A percentile compares a stretch with the other conserved stretches of the same genome.
phyloP scores from a whole-genome alignment of 148 eudicot genomes.

The Selenicereus undatus region DNA sequence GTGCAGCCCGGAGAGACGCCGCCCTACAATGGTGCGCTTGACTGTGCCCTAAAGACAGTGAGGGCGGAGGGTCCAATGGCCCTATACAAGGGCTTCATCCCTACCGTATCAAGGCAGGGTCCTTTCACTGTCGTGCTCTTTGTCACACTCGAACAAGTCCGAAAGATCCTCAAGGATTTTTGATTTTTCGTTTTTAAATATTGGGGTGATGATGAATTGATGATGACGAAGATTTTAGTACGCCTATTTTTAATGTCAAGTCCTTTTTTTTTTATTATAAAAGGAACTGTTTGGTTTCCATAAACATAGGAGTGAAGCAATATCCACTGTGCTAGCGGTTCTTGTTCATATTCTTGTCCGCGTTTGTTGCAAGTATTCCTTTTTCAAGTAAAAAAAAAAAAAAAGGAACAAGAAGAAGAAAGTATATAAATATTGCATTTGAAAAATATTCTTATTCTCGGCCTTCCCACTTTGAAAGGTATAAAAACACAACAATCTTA shows the following conservation, averaged over 20 bases:
- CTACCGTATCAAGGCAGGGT: slow-evolving; percentile 87
- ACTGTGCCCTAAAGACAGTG: slow-evolving; percentile 71
- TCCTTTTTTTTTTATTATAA: background rate
- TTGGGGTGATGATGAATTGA: background rate
- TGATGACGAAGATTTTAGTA: background rate
- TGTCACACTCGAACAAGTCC: slow-evolving; percentile 81
- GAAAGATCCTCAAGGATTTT: slow-evolving; percentile 68
- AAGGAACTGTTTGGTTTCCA: background rate
- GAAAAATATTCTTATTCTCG: no score
- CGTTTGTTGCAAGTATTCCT: background rate
- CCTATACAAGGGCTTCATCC: slow-evolving; percentile 76
- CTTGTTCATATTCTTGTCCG: background rate
- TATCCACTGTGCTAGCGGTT: background rate
- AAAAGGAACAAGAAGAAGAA: no score
- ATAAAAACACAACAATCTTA: no score
- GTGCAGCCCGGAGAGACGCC: slow-evolving; percentile 44
- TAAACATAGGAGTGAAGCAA: background rate
- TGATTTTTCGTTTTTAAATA: slow-evolving; percentile 13
- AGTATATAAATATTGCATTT: no score
- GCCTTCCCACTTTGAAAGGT: no score
- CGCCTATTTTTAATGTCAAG: no score
- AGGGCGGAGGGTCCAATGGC: slow-evolving; percentile 65
- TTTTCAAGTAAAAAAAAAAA: no score
- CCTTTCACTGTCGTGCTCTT: slow-evolving; percentile 86
- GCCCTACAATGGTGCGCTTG: slow-evolving; percentile 69